Base-by-base conservation (phyloP, 2,329 filamentous ascomycete species). In the Helicocarpus griseus region DNA sequence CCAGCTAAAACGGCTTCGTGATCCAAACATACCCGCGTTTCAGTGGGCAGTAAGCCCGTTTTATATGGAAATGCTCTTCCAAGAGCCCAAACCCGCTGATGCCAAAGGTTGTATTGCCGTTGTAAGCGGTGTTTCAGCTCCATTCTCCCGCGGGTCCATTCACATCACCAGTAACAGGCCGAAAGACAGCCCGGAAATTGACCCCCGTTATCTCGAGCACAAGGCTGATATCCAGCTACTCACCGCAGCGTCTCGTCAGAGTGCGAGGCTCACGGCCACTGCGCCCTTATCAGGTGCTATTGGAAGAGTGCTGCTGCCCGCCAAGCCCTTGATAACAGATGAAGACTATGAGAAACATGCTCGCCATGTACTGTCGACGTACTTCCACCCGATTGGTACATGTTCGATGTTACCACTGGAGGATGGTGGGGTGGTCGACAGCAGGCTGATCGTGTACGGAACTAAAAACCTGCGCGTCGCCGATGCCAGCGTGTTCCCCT, bases 371-470 rank as follows among this genome's bases (percentile, higher is more conserved):
- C 59, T 59, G 47, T 56, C 58, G 9, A 60, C 65, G 2, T 61
- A 64, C 44, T 65, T 58, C 52, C 65, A 69, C 50, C 56, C 59
- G 2, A 57, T 62, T 17, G 61, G 63, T 31, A 66, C 64, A 1
- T 54, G 60, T 26, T 59, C 64, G 5, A 68, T 68, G 63, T 48
- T 67, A 49, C 65, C 65, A 6, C 58, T 60, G 36, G 58, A 63
- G 5, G 36, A 59, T 19, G 64, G 65, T 24, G 65, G 68, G 13
- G 68, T 70, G 11, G 64, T 68, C 2, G 57, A 66, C 47, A 52
- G 58, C 2, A 59, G 54, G 3, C 39, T 68, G 39, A 60, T 58
- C 44, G 65, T 68, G 22, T 63, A 68, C 44, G 64, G 65, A 5
- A 66, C 65, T 1, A 54, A 54, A 0, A 68, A 67, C 53, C 50